Conservation (phyloP, 1,284 basidiomycete genomes). For the Melampsora americana region DNA sequence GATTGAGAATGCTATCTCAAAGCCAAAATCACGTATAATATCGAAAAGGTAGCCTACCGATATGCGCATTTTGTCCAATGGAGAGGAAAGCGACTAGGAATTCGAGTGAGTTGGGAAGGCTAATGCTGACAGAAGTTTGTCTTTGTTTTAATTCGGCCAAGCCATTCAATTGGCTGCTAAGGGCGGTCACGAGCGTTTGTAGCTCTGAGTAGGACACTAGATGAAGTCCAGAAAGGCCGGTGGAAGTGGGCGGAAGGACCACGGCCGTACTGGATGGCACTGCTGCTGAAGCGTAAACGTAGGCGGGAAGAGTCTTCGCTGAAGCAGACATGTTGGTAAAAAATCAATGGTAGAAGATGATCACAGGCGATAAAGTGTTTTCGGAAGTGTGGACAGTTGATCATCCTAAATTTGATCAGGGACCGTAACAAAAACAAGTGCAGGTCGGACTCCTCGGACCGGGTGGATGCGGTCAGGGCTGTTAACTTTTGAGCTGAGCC, state of each 20-base stretch:
- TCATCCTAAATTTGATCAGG: too few relatives aligned
- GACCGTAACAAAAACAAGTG: too few relatives aligned
- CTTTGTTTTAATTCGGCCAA: not conserved
- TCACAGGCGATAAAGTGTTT: not conserved
- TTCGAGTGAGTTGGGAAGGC: constrained; percentile 42
- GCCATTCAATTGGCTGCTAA: constrained; percentile 4
- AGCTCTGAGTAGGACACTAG: not conserved
- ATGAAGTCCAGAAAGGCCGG: not conserved
- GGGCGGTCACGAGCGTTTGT: not conserved
- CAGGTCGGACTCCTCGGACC: too few relatives aligned
- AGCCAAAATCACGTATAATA: not conserved
- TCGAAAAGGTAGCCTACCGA: constrained; percentile 19
- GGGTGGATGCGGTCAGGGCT: too few relatives aligned
- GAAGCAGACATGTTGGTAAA: constrained; percentile 1
- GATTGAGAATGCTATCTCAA: not conserved
- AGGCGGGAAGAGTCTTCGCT: constrained; percentile 2
- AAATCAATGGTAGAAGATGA: not conserved
- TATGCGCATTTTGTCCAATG: constrained; percentile 29
- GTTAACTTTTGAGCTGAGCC: too few relatives aligned
- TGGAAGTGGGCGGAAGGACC: constrained; percentile 5
- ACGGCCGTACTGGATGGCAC: not conserved
- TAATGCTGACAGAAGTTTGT: constrained; percentile 32
- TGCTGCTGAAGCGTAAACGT: not conserved
- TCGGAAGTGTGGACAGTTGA: too few relatives aligned
- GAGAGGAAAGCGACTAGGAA: constrained; percentile 31